phyloP scores from a whole-genome alignment of 805 yeast genomes.

The Starmerella ratchasimensis region DNA sequence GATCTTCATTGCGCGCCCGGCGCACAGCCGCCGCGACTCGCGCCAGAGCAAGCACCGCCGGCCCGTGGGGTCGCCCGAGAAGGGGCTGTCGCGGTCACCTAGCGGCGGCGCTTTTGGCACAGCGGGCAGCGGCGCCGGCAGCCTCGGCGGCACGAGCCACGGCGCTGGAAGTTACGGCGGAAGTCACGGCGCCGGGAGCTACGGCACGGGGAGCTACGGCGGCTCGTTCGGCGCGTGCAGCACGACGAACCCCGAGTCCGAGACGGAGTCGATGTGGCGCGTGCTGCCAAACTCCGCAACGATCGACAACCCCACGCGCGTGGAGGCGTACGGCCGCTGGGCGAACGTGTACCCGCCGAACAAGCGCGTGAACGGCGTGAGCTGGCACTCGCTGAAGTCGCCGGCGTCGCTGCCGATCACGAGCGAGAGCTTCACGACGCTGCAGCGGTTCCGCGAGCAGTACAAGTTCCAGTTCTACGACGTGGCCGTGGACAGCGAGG shows the following conservation, averaged over 20 bases:
- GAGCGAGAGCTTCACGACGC: constrained; percentile 62
- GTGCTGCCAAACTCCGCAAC: constrained; percentile 61
- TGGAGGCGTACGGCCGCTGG: constrained; percentile 74
- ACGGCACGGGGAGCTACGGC: too few relatives aligned
- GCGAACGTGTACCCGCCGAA: constrained; percentile 72
- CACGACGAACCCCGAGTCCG: constrained; percentile 7
- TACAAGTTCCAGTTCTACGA: constrained; percentile 77
- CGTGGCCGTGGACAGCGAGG: constrained; percentile 15
- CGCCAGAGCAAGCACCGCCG: too few relatives aligned
- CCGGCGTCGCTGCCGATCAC: constrained; percentile 88
- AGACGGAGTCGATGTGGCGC: constrained; percentile 36
- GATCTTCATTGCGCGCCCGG: too few relatives aligned
- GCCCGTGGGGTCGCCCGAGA: too few relatives aligned
- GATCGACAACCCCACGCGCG: constrained; percentile 35
- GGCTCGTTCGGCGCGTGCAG: too few relatives aligned
- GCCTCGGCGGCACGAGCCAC: too few relatives aligned
- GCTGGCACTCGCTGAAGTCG: constrained; percentile 85
- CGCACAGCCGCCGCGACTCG: too few relatives aligned
- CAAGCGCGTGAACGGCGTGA: constrained; percentile 52
- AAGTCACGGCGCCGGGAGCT: too few relatives aligned
- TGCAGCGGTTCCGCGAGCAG: constrained; percentile 51
- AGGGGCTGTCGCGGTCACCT: too few relatives aligned
- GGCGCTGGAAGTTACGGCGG: neutral
- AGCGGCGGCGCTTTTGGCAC: too few relatives aligned
- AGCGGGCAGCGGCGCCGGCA: too few relatives aligned